These are phyloP conservation scores for Lachnellula hyalina DNA, from an alignment of 2,329 filamentous ascomycete genomes.

Conservation along the genomic window DNA sequence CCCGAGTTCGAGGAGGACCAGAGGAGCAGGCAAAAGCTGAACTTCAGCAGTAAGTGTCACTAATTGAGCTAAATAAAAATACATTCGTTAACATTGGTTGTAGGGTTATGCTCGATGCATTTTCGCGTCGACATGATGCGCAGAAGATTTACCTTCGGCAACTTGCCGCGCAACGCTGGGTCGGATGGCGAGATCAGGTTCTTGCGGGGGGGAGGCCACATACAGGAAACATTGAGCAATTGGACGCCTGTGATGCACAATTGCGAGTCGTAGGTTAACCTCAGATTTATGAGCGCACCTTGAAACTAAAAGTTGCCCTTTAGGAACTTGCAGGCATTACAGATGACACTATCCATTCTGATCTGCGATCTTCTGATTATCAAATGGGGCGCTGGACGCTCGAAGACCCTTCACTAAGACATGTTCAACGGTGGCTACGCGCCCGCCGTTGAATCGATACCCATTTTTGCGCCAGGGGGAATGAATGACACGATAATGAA, in stretches of 20 bases:
- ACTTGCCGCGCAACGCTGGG: conserved; percentile 54
- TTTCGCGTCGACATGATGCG: conserved; percentile 55
- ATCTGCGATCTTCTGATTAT: conserved; percentile 49
- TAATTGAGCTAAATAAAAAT: background rate
- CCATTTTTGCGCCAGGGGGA: background rate
- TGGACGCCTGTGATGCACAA: conserved; percentile 51
- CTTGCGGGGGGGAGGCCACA: conserved; percentile 47
- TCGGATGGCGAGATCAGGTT: conserved; percentile 48
- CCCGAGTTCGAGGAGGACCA: conserved; percentile 46
- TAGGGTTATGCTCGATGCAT: conserved; percentile 53
- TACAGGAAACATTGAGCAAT: conserved; percentile 42
- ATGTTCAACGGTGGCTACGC: conserved; percentile 55
- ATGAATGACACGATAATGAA: background rate
- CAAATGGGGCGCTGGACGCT: conserved; percentile 55
- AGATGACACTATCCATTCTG: conserved; percentile 53
- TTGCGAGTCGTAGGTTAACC: conserved; percentile 47
- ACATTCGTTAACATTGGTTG: conserved; percentile 22
- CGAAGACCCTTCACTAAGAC: conserved; percentile 55
- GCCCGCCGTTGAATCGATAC: conserved; percentile 27
- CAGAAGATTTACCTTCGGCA: conserved; percentile 62
- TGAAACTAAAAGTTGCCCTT: background rate
- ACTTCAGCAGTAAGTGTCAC: conserved; percentile 50
- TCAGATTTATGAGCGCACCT: background rate
- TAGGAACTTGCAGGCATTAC: conserved; percentile 54
- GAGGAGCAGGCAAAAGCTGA: conserved; percentile 58